These are phyloP conservation scores for Logfia minima DNA, from an alignment of 129 eudicot species.

Conservation along the genomic window DNA sequence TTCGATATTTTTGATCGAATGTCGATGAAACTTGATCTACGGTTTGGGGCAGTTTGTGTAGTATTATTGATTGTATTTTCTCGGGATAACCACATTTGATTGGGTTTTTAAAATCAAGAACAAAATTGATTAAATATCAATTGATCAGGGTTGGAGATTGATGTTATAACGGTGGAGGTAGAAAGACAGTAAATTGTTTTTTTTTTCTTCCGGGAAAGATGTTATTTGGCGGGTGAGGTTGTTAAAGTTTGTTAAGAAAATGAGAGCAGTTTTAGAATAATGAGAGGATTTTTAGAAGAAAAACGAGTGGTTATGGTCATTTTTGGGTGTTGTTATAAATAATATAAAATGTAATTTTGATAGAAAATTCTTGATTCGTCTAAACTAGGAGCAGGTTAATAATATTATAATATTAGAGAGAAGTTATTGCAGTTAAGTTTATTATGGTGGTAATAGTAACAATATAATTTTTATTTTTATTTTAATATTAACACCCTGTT, in stretches of 20 bases:
- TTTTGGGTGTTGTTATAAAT: neutral
- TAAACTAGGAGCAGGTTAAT: neutral
- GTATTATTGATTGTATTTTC: neutral
- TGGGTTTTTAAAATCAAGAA: neutral
- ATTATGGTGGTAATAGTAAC: too few relatives aligned
- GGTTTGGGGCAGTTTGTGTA: neutral
- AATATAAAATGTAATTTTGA: too few relatives aligned
- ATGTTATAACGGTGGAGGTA: neutral
- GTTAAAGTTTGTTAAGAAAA: neutral
- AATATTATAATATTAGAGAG: too few relatives aligned
- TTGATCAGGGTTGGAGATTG: neutral
- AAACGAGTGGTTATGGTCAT: neutral
- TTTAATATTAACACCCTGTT: too few relatives aligned
- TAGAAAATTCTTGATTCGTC: neutral
- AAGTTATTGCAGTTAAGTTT: too few relatives aligned
- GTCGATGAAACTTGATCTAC: neutral
- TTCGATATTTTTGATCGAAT: neutral
- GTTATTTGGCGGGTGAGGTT: neutral
- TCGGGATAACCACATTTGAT: neutral
- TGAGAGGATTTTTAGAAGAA: neutral
- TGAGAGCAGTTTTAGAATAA: neutral
- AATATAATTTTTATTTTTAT: too few relatives aligned
- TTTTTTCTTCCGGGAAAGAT: neutral
- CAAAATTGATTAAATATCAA: neutral
- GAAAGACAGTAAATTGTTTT: neutral